These are phyloP conservation scores for Paramarasmius palmivorus DNA, from an alignment of 1,284 basidiomycete genomes.

Conservation along the genomic window DNA sequence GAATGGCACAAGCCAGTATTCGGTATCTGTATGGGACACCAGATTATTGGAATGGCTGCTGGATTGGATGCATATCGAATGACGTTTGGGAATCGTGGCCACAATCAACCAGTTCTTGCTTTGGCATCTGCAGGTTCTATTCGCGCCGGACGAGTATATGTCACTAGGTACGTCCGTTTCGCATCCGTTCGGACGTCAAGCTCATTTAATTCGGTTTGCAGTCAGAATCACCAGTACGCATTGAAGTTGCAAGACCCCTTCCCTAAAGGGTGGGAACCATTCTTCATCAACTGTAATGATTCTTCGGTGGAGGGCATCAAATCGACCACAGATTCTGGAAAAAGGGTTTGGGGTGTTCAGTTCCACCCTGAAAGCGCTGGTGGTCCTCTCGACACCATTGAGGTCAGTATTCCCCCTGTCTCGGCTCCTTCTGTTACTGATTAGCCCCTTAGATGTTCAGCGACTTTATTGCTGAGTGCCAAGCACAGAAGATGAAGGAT, in stretches of 20 bases:
- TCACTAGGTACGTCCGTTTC: constrained; percentile 72
- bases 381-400: constrained; percentile 91
- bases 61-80: constrained; percentile 96
- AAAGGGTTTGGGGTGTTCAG: constrained; percentile 93
- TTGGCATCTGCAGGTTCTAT: constrained; percentile 89
- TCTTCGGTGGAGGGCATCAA: constrained; percentile 98
- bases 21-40: constrained; percentile 99
- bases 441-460: constrained; percentile 75
- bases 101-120: constrained; percentile 97
- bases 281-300: constrained; percentile 98
- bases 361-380: constrained; percentile 96
- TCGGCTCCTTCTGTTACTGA: background rate
- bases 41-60: constrained; percentile 95
- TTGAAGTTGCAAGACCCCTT: constrained; percentile 89
- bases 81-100: constrained; percentile 98
- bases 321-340: constrained; percentile 83
- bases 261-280: constrained; percentile 94
- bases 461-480: constrained; percentile 85
- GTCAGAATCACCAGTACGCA: constrained; percentile 97
- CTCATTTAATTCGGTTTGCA: constrained; percentile 27
- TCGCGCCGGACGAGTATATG: constrained; percentile 94
- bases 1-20: constrained; percentile 96
- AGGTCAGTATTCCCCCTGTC: constrained; percentile 47
- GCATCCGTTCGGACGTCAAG: background rate
- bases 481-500: constrained; percentile 46